These are phyloP conservation scores for Penicillium sp. DNA, from an alignment of 2,329 filamentous ascomycete genomes.

Conservation along the genomic window DNA sequence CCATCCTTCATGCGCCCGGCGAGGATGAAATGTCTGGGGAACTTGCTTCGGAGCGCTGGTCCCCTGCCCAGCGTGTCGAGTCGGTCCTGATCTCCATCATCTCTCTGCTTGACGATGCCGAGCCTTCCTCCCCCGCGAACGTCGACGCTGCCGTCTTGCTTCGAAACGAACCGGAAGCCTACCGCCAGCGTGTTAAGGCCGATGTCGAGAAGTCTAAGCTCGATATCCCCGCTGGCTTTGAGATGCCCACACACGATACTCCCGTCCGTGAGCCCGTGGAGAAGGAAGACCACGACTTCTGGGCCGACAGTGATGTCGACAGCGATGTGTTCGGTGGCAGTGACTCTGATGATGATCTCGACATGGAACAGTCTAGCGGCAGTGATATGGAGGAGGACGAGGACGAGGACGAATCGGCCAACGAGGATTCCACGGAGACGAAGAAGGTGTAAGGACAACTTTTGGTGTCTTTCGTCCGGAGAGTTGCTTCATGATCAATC, in stretches of 20 bases:
- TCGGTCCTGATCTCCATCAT: constrained; percentile 91
- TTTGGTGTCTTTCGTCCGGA: neutral
- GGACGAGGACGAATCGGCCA: constrained; percentile 36
- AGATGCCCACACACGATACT: constrained; percentile 75
- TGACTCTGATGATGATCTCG: constrained; percentile 56
- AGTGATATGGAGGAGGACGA: constrained; percentile 61
- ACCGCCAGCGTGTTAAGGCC: constrained; percentile 67
- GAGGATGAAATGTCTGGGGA: constrained; percentile 93
- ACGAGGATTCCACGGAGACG: neutral
- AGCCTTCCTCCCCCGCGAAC: constrained; percentile 90
- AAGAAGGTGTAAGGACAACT: neutral
- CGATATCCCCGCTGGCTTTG: constrained; percentile 76
- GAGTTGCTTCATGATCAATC: neutral
- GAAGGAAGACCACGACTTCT: constrained; percentile 74
- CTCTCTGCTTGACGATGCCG: constrained; percentile 87
- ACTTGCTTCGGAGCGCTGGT: constrained; percentile 86
- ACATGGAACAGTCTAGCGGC: constrained; percentile 38
- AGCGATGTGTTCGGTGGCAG: constrained; percentile 77
- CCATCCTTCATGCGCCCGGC: constrained; percentile 88
- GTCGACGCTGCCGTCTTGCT: constrained; percentile 89
- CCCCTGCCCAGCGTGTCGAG: constrained; percentile 88
- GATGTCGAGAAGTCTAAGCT: constrained; percentile 72
- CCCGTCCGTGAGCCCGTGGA: constrained; percentile 58
- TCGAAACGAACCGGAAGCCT: constrained; percentile 68
- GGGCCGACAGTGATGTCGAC: constrained; percentile 69